A percentile compares a stretch with the other conserved stretches of the same genome.
Conservation (phyloP, 306 rosid species). For the Amphicarpaea edgeworthii region DNA sequence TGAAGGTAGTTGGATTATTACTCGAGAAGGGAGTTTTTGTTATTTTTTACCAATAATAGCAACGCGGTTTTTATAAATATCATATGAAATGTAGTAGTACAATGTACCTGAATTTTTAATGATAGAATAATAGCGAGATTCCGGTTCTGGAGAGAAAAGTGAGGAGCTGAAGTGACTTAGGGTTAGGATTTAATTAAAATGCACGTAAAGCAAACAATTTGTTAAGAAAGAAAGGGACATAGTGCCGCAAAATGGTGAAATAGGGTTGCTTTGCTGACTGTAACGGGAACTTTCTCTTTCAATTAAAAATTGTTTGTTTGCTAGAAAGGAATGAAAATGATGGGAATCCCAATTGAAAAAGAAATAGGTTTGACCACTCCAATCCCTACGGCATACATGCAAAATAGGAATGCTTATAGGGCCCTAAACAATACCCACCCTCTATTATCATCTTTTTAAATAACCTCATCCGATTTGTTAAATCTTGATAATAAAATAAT, state of each 20-base stretch:
- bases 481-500: slow-evolving; percentile 36
- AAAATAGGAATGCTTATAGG: slow-evolving; percentile 47
- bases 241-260: slow-evolving; percentile 57
- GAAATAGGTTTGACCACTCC: slow-evolving; percentile 68
- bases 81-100: too few relatives aligned
- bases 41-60: not conserved
- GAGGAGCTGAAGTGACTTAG: not conserved
- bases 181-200: not conserved
- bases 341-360: slow-evolving; percentile 67
- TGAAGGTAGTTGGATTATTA: too few relatives aligned
- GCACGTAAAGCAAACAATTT: slow-evolving; percentile 6
- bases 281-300: slow-evolving; percentile 44
- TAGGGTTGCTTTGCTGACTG: slow-evolving; percentile 62
- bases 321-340: slow-evolving; percentile 62
- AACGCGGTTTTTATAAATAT: slow-evolving; percentile 4
- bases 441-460: not conserved
- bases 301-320: slow-evolving; percentile 51
- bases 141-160: not conserved
- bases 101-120: slow-evolving; percentile 18
- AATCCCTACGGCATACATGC: slow-evolving; percentile 53
- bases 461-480: slow-evolving; percentile 2
- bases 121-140: slow-evolving; percentile 32
- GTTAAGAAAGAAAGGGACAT: slow-evolving; percentile 38
- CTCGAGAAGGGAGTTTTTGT: too few relatives aligned
- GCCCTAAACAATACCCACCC: slow-evolving; percentile 52